phyloP scores from a whole-genome alignment of 2,329 filamentous ascomycete genomes.

The Sporothrix brunneoviolacea region DNA sequence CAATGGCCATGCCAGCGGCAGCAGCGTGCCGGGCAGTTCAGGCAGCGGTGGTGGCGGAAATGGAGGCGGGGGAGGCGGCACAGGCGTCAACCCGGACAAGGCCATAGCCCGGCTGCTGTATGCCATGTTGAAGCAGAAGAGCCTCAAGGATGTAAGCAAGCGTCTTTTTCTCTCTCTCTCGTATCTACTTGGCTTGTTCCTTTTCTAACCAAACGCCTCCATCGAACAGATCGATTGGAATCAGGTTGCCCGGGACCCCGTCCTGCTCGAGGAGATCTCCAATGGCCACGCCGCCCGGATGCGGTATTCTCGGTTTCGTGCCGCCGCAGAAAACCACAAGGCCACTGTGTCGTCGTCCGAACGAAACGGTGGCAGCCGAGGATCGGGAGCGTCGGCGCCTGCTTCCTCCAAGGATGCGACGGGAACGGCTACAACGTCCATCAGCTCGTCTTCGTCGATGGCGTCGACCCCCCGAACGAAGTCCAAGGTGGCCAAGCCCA shows the following conservation, averaged over 20 bases:
- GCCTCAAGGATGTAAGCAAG: conserved; percentile 51
- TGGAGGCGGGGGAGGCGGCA: neutral
- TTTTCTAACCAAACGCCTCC: neutral
- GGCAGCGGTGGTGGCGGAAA: neutral
- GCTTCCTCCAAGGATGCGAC: neutral
- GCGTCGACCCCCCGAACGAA: conserved; percentile 27
- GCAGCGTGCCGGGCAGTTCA: too few relatives aligned
- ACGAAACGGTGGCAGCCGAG: too few relatives aligned
- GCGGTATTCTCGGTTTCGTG: conserved; percentile 49
- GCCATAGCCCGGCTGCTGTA: conserved; percentile 52
- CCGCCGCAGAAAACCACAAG: conserved; percentile 29
- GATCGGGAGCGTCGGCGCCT: too few relatives aligned
- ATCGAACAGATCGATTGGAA: conserved; percentile 52
- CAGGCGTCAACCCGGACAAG: conserved; percentile 42
- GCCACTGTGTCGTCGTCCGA: too few relatives aligned
- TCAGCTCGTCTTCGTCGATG: too few relatives aligned
- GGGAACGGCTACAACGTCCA: neutral
- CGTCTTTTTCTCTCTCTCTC: neutral
- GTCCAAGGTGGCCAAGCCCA: conserved; percentile 40
- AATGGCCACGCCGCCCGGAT: conserved; percentile 57
- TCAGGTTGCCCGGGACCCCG: conserved; percentile 47
- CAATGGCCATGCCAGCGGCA: neutral
- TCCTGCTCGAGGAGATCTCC: conserved; percentile 47
- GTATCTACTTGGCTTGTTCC: conserved; percentile 5
- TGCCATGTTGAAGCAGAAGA: conserved; percentile 54